Evolutionary conservation across 2,329 filamentous ascomycete species (phyloP).

Genomic region (Ceratocystis cacaofunesta): DNA sequence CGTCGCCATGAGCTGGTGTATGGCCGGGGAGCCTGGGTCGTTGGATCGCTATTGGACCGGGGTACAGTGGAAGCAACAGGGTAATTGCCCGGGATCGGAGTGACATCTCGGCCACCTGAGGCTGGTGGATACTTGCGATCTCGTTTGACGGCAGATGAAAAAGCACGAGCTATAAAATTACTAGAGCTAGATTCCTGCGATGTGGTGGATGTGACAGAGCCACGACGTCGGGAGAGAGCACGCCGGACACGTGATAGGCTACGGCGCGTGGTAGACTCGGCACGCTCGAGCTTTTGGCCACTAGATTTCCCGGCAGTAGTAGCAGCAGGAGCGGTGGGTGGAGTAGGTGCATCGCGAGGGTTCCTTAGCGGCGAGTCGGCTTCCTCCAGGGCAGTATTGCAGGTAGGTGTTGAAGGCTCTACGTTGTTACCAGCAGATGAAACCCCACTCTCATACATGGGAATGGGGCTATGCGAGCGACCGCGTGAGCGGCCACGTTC

Average conservation of each 20-base stretch:
- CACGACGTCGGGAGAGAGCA: constrained; percentile 35
- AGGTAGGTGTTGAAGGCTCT: constrained; percentile 20
- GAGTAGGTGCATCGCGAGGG: constrained; percentile 43
- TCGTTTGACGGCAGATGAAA: constrained; percentile 10
- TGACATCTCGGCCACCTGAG: constrained; percentile 14
- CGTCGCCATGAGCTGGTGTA: constrained; percentile 9
- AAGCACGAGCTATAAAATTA: constrained; percentile 14
- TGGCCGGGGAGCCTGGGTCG: constrained; percentile 2
- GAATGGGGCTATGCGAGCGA: constrained; percentile 6
- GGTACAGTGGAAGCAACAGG: background rate
- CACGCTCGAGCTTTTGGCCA: background rate
- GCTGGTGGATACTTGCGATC: constrained; percentile 15
- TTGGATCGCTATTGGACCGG: constrained; percentile 13
- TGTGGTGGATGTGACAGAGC: constrained; percentile 24
- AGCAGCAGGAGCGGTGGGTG: constrained; percentile 25
- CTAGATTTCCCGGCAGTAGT: constrained; percentile 19
- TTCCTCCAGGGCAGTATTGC: constrained; percentile 31
- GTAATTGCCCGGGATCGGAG: constrained; percentile 9
- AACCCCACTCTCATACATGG: background rate
- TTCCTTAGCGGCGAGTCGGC: constrained; percentile 49
- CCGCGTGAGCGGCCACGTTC: background rate
- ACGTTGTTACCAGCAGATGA: background rate
- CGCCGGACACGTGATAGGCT: constrained; percentile 38
- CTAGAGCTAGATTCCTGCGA: constrained; percentile 4
- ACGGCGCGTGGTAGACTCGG: constrained; percentile 27